Evolutionary conservation across 495 filamentous ascomycete genomes (phyloP).

Genomic region (Penicillium tannophilum): DNA sequence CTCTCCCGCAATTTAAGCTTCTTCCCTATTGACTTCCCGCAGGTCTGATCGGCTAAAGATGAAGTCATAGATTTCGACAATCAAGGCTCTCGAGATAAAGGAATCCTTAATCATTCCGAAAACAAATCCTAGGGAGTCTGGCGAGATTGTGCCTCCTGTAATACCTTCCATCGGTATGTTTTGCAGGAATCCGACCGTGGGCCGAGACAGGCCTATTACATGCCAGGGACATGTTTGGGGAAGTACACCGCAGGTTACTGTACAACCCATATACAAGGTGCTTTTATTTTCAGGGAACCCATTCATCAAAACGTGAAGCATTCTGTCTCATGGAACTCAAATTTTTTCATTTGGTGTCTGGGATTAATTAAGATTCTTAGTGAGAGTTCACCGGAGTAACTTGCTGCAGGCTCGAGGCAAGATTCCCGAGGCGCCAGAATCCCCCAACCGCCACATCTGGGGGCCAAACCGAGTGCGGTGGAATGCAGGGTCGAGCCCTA

Average conservation of each 20-base stretch:
- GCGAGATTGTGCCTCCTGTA: background rate
- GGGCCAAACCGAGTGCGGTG: constrained; percentile 11
- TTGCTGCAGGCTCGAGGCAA: background rate
- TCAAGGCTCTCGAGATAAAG: background rate
- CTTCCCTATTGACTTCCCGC: background rate
- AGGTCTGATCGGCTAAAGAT: background rate
- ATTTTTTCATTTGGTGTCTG: no score
- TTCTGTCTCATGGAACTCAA: no score
- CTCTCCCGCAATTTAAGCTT: constrained; percentile 1
- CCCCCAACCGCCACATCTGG: constrained; percentile 1
- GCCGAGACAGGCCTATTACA: constrained; percentile 14
- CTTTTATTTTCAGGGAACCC: background rate
- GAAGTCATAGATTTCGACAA: background rate
- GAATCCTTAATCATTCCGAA: background rate
- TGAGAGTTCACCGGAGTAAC: background rate
- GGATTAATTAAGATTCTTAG: no score
- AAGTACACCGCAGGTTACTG: constrained; percentile 13
- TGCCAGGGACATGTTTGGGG: constrained; percentile 3
- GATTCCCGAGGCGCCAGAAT: background rate
- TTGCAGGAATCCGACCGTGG: constrained; percentile 11
- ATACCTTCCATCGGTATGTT: constrained; percentile 4
- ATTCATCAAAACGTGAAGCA: background rate
- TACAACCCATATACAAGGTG: constrained; percentile 5
- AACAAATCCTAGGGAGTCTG: background rate
- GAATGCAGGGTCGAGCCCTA: constrained; percentile 13